Conservation (phyloP, 2,329 filamentous ascomycete species). For the Ophioceras dolichostomum region DNA sequence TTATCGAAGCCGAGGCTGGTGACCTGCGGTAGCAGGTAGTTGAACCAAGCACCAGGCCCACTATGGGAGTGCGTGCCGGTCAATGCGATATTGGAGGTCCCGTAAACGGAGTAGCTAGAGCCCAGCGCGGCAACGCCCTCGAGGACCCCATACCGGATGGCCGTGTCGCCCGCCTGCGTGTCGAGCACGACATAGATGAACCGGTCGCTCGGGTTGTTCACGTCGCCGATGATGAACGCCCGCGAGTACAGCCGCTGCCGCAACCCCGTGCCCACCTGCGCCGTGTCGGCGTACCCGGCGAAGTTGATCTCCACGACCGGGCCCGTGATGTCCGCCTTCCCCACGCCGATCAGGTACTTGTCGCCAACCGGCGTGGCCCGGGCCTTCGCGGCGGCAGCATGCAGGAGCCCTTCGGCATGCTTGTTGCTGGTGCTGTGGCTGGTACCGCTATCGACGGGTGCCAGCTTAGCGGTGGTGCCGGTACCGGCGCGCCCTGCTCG, state of each 20-base stretch:
- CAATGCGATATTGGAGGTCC: slow-evolving; percentile 70
- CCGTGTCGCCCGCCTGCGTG: slow-evolving; percentile 78
- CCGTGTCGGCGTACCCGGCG: slow-evolving; percentile 83
- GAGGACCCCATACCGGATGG: slow-evolving; percentile 76
- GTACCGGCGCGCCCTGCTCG: too few relatives aligned
- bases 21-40: slow-evolving; percentile 86
- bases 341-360: slow-evolving; percentile 40
- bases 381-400: slow-evolving; percentile 3
- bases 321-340: slow-evolving; percentile 49
- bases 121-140: slow-evolving; percentile 60
- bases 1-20: slow-evolving; percentile 77
- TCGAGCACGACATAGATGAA: slow-evolving; percentile 85
- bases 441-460: too few relatives aligned
- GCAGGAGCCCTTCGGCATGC: neutral
- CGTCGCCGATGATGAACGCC: slow-evolving; percentile 73
- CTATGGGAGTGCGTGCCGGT: slow-evolving; percentile 91
- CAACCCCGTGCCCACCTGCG: slow-evolving; percentile 70
- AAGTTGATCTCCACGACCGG: slow-evolving; percentile 85
- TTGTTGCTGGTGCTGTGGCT: neutral
- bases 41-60: slow-evolving; percentile 85
- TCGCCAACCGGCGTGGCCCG: slow-evolving; percentile 17
- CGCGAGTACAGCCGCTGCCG: slow-evolving; percentile 81
- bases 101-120: slow-evolving; percentile 60
- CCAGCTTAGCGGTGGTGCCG: too few relatives aligned
- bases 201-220: slow-evolving; percentile 51